Base-by-base conservation (phyloP, 257 asterid genomes). In the Solanum acaule region DNA sequence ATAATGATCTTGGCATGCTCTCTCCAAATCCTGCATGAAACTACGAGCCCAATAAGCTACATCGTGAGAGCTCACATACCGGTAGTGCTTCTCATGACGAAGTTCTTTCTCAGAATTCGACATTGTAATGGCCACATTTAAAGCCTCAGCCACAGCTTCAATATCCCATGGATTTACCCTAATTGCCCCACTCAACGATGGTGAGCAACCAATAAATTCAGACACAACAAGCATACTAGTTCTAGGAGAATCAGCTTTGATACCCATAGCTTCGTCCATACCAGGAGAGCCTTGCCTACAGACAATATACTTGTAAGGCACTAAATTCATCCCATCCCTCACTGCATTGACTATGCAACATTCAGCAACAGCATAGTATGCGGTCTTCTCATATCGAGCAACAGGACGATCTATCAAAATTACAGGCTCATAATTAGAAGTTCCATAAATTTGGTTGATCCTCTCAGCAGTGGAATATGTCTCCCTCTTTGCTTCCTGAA, bases 161-260 rank as follows among this genome's bases (percentile, higher is more conserved):
- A 93, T 93, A 90, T 96, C 98, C 99, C 98, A 96, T 15, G 99
- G 98, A 88, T 96, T 96, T 46, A 96, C 98, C 93, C 99, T 93
- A 49, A 95, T 94, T 75, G 98, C 98, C 89, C 99, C 98, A 90
- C 98, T 95, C 82, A 95, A 86, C 85, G 99, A 95, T 8, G 99
- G 98, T n/a, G 99, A 96, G 91, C 99, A 96, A 76, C 99, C 99
- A 85, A 95, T 92, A 88, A 96, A 96, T 90, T 96, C 98, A 0
- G 98, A 96, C 86, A 96, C 99, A 70, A 96, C 97, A 86, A 95
- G 98, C 93, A 93, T 94, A 94, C 99, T 91, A 22, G 98, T 94
- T 84, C 91, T 90, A 63, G 94, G 95, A 77, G 93, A 89, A 88
- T 92, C 95, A 31, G 84, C 72, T 34, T 88, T 87, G 86, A 77